Evolutionary conservation across 257 asterid genomes (phyloP), one percentile per base, ranked within the genome.

Genomic region (Solanum rostratum): DNA sequence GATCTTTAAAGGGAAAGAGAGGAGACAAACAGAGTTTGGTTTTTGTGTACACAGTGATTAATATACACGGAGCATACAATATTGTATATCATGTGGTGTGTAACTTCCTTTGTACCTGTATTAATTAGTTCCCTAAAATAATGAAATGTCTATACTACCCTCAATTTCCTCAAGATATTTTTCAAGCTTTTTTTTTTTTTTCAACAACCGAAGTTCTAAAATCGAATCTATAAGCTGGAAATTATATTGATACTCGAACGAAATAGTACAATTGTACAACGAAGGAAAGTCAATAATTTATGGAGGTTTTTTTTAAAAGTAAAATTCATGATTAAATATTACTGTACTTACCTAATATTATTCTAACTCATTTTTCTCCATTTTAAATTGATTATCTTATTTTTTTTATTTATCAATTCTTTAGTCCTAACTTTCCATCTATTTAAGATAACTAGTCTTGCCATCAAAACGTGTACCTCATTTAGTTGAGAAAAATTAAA

Each of bases 1-100:
- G 86, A 55, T 89, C 84, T 86, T 83, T 73, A 87, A 24, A 88
- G 57, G 65, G 52, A 83, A 30, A 91, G 87, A 90, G 89, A 91
- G 86, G 87, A 89, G 91, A 90, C 84, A 86, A 88, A 74, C 20
- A 66, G 76, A 63, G 63, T 76, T 79, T 50, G 79, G 65, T 79
- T 46, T 24, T 24, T 59, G 22, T 45, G 74, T 85, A 37, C 43
- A 70, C 68, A 54, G 57, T 80, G 71, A 82, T 63, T 13, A 27
- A 14, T 20, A 84, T 85, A 85, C 57, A 43, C 29, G 68, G 19
- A 10, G 69, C 27, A 83, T 84, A 85, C 86, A 89, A 85, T 81
- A 37, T n/a, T n/a, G 63, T 81, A 27, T 63, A 57, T 33, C 79
- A 49, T 54, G 62, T 79, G 82, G 82, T 69, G 62, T 83, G 65